Evolutionary conservation across 2,329 filamentous ascomycete genomes (phyloP).

Genomic region (Capronia epimyces): DNA sequence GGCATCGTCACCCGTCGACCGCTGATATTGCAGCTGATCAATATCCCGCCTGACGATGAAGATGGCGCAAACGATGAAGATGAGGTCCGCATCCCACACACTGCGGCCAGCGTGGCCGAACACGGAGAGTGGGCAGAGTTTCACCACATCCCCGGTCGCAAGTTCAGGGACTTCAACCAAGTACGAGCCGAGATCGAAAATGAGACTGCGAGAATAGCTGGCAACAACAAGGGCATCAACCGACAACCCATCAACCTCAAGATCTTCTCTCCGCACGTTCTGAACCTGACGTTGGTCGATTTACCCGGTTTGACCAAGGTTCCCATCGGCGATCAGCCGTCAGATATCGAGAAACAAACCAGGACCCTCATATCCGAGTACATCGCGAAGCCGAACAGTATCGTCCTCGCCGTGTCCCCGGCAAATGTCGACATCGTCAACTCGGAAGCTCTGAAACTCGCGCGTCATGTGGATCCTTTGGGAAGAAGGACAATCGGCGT

Average conservation of each 20-base stretch:
- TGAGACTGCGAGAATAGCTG: slow-evolving; percentile 89
- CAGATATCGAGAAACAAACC: slow-evolving; percentile 98
- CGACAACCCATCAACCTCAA: slow-evolving; percentile 96
- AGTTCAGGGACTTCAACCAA: slow-evolving; percentile 84
- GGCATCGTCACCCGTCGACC: slow-evolving; percentile 94
- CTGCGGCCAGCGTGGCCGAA: slow-evolving; percentile 64
- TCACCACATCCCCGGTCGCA: slow-evolving; percentile 83
- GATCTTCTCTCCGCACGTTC: slow-evolving; percentile 93
- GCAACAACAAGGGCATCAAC: slow-evolving; percentile 98
- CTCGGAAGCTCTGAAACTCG: slow-evolving; percentile 93
- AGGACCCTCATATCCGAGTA: slow-evolving; percentile 95
- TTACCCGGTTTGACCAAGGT: slow-evolving; percentile 95
- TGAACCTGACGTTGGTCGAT: slow-evolving; percentile 94
- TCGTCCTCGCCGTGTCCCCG: slow-evolving; percentile 91
- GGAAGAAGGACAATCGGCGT: slow-evolving; percentile 94
- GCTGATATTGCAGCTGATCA: slow-evolving; percentile 96
- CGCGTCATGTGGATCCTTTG: slow-evolving; percentile 91
- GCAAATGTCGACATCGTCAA: slow-evolving; percentile 98
- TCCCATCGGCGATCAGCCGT: slow-evolving; percentile 93
- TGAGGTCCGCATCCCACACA: slow-evolving; percentile 65
- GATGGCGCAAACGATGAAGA: slow-evolving; percentile 59
- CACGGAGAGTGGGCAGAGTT: slow-evolving; percentile 87
- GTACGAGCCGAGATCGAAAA: slow-evolving; percentile 96
- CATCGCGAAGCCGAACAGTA: slow-evolving; percentile 98
- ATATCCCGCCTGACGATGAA: slow-evolving; percentile 60